Conservation (phyloP, 768 basidiomycete genomes). For the Strobilomyces dryophilus region DNA sequence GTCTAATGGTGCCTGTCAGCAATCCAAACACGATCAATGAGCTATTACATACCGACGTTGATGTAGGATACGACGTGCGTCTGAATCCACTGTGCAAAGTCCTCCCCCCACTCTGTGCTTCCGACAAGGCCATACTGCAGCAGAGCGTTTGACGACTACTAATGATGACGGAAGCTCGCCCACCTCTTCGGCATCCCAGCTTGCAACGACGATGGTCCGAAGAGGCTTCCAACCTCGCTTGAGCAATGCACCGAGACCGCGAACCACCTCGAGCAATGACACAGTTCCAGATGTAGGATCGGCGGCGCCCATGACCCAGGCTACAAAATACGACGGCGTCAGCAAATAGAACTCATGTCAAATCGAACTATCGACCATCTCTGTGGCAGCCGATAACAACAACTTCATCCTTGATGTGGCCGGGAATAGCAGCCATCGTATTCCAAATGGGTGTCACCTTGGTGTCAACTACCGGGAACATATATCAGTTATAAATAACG, state of each 20-base stretch:
- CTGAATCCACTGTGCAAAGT: constrained; percentile 78
- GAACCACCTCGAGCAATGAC: constrained; percentile 50
- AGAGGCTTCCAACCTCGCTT: constrained; percentile 60
- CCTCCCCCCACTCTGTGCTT: constrained; percentile 91
- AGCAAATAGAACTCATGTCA: neutral
- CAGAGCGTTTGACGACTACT: neutral
- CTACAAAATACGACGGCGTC: constrained; percentile 11
- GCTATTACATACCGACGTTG: constrained; percentile 54
- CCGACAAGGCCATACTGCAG: constrained; percentile 68
- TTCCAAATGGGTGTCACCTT: constrained; percentile 91
- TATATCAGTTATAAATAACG: neutral
- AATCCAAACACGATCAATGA: neutral
- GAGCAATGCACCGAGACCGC: constrained; percentile 47
- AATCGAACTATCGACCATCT: constrained; percentile 54
- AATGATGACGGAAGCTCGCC: neutral
- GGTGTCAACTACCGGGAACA: constrained; percentile 50
- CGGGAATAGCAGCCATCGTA: constrained; percentile 77
- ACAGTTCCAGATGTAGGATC: constrained; percentile 57
- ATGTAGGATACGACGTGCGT: constrained; percentile 81
- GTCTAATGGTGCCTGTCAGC: constrained; percentile 33
- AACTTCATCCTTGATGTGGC: constrained; percentile 77
- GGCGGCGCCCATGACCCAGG: constrained; percentile 45
- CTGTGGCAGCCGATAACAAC: constrained; percentile 85
- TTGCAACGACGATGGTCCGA: constrained; percentile 67
- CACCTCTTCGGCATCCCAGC: constrained; percentile 76